Base-by-base conservation (phyloP, 2,329 filamentous ascomycete genomes). In the Corniculantispora saksenae region DNA sequence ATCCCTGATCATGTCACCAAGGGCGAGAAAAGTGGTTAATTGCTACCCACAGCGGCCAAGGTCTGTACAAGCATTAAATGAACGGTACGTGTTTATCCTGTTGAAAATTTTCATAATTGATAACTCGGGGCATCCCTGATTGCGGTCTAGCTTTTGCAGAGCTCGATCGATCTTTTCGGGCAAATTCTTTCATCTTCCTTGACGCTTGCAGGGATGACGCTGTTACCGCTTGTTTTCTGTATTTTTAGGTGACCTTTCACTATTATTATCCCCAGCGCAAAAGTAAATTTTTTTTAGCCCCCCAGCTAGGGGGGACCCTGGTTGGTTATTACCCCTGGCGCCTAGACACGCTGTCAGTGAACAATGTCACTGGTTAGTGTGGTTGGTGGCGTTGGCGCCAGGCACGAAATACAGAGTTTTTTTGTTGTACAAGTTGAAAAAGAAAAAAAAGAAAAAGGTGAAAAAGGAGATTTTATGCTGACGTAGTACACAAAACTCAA, bases 131-230 rank as follows among this genome's bases (percentile, higher is more conserved):
- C n/a, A 10, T 12, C 38, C 38, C 55, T 43, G 56, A n/a, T 12
- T 45, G 8, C 27, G 29, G 43, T 7, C 40, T 47, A 45, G 40
- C 54, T 45, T 19, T n/a, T n/a, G n/a, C n/a, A n/a, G n/a, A 27
- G 38, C 57, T 21, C 57, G 57, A 59, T 59, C 57, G 57, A 59
- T 59, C 57, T 59, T 15, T 57, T 55, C 32, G n/a, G 53, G 35
- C 32, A 47, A 59, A 48, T 19, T 21, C 40, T 29, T 32, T 47
- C 35, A 29, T 47, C 21, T 47, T 29, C 27, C 32, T 32, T 48
- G 9, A n/a, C 50, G 23, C 50, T 27, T 48, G 25, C 57, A 59
- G 43, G 56, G 57, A 13, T 45, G 8, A n/a, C n/a, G 17, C 10
- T 43, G 12, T 43, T 43, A 12, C 38, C 51, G 12, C 32, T 38